Percentiles rank a stretch among this genome's conserved stretches.
Conservation (phyloP, 2,329 filamentous ascomycete species). For the Aspergillus oerlinghausenensis region DNA sequence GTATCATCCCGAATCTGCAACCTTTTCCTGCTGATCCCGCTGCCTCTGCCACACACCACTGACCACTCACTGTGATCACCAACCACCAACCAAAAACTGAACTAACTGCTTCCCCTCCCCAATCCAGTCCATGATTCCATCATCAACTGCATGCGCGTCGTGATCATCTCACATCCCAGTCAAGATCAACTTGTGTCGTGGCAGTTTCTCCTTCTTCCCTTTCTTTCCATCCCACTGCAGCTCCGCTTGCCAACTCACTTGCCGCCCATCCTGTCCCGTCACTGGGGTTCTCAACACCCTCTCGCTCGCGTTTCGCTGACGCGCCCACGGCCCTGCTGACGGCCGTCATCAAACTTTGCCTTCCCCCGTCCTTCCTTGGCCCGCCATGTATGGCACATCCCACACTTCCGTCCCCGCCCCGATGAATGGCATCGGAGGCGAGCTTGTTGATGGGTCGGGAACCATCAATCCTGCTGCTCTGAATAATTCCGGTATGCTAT, state of each 20-base stretch:
- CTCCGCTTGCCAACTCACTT: slow-evolving; percentile 10
- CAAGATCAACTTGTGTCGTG: slow-evolving; percentile 17
- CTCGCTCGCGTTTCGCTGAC: slow-evolving; percentile 26
- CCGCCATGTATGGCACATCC: slow-evolving; percentile 45
- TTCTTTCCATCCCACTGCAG: slow-evolving; percentile 11
- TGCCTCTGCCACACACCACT: slow-evolving; percentile 10
- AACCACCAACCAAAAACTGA: background rate
- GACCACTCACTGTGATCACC: background rate
- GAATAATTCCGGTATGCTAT: slow-evolving; percentile 65
- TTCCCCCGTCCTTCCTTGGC: slow-evolving; percentile 25
- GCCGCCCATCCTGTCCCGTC: slow-evolving; percentile 9
- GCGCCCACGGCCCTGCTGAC: slow-evolving; percentile 31
- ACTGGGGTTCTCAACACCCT: slow-evolving; percentile 14
- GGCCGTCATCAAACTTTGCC: slow-evolving; percentile 16
- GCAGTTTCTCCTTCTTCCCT: slow-evolving; percentile 11
- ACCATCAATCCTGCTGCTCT: slow-evolving; percentile 89
- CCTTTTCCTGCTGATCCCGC: slow-evolving; percentile 22
- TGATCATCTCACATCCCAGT: slow-evolving; percentile 9
- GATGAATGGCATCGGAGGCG: slow-evolving; percentile 59
- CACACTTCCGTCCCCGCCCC: slow-evolving; percentile 55
- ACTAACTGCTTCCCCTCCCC: slow-evolving; percentile 21
- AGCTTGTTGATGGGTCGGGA: slow-evolving; percentile 66
- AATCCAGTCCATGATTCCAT: slow-evolving; percentile 16
- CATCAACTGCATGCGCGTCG: slow-evolving; percentile 26
- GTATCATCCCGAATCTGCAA: too few species aligned